phyloP scores from a whole-genome alignment of 371 early-diverging fungal genomes.

The Haplosporangium sp. region DNA sequence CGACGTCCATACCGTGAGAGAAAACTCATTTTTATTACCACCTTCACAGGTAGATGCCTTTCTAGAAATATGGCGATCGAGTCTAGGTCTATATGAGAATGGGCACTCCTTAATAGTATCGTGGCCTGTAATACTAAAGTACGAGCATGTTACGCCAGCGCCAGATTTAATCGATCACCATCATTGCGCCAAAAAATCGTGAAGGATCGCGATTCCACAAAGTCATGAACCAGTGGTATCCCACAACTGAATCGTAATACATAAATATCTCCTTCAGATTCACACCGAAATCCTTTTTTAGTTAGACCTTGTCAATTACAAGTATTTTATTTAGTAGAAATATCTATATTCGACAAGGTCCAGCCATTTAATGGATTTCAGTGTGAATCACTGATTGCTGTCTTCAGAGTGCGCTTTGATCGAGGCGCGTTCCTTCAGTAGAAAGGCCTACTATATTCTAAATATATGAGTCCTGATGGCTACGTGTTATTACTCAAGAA shows the following conservation, averaged over 20 bases:
- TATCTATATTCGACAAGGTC: too few species aligned
- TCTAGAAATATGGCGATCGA: too few species aligned
- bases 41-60: too few species aligned
- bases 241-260: background rate
- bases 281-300: background rate
- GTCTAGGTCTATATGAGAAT: background rate
- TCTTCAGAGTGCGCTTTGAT: background rate
- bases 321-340: too few species aligned
- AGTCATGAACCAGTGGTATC: background rate
- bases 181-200: background rate
- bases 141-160: background rate
- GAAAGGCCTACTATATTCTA: background rate
- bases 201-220: background rate
- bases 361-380: too few species aligned
- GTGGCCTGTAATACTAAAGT: background rate
- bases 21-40: too few species aligned
- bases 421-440: background rate
- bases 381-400: too few species aligned
- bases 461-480: conserved; percentile 17
- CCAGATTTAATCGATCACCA: background rate
- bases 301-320: too few species aligned
- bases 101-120: background rate
- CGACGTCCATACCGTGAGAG: too few species aligned
- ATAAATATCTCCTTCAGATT: background rate
- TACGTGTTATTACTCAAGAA: too few species aligned